Evolutionary conservation across 108 stramenopile genomes (phyloP).

Genomic region (Cyclotella baltica): DNA sequence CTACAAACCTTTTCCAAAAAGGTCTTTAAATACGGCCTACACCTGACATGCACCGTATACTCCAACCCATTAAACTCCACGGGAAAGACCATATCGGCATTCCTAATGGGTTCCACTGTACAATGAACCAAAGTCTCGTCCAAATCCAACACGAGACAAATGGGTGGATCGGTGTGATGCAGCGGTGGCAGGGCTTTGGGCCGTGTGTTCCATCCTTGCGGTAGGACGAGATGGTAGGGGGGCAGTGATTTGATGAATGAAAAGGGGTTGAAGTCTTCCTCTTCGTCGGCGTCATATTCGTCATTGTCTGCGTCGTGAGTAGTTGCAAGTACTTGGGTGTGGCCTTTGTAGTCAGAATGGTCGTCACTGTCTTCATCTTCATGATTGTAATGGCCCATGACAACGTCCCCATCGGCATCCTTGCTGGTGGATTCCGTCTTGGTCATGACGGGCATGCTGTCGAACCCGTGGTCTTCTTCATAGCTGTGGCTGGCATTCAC

Average conservation of each 20-base stretch:
- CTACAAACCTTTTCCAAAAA: conserved; percentile 83
- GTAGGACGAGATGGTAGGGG: conserved; percentile 61
- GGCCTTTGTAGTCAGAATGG: background rate
- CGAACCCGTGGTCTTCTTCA: conserved; percentile 15
- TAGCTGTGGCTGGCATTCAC: background rate
- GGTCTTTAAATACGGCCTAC: conserved; percentile 83
- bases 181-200: conserved; percentile 71
- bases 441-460: conserved; percentile 17
- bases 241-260: conserved; percentile 94
- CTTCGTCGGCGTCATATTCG: conserved; percentile 21
- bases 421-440: conserved; percentile 14
- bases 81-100: conserved; percentile 93
- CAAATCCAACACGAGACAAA: conserved; percentile 93
- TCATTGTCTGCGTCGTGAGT: background rate
- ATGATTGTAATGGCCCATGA: conserved; percentile 2
- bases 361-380: background rate
- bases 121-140: conserved; percentile 99
- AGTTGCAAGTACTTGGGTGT: background rate
- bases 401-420: conserved; percentile 42
- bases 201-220: conserved; percentile 32
- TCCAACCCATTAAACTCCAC: conserved; percentile 90
- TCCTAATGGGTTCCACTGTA: conserved; percentile 87
- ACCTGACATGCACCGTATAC: conserved; percentile 89
- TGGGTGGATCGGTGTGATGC: conserved; percentile 48
- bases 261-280: conserved; percentile 97